Conservation (phyloP, 495 filamentous ascomycete genomes). For the Neurospora sp. region DNA sequence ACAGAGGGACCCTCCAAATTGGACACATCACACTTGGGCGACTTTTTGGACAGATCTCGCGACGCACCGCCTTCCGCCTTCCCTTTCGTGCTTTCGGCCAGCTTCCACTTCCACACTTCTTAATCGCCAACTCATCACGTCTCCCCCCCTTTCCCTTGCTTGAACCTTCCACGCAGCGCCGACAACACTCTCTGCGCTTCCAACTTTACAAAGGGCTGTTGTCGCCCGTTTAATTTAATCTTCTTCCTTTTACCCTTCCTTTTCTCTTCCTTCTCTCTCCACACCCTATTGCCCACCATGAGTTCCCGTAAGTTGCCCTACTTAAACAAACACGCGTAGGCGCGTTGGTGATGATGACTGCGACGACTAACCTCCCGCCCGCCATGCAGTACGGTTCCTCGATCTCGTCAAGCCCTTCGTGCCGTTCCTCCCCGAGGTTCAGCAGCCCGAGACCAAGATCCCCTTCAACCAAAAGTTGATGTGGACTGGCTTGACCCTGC, state of each 20-base stretch:
- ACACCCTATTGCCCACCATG: constrained; percentile 42
- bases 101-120: constrained; percentile 12
- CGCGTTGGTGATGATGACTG: constrained; percentile 12
- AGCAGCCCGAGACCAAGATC: constrained; percentile 90
- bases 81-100: constrained; percentile 15
- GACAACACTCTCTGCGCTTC: constrained; percentile 24
- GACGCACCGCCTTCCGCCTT: constrained; percentile 25
- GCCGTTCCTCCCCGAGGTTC: constrained; percentile 97
- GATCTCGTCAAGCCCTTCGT: constrained; percentile 99
- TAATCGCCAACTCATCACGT: neutral
- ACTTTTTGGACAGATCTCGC: constrained; percentile 41
- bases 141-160: constrained; percentile 15
- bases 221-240: constrained; percentile 30
- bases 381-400: constrained; percentile 82
- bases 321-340: constrained; percentile 18
- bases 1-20: constrained; percentile 25
- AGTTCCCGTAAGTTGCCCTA: constrained; percentile 42
- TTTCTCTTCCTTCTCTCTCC: constrained; percentile 5
- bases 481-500: constrained; percentile 95
- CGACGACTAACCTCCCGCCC: neutral
- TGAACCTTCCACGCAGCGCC: constrained; percentile 27
- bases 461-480: constrained; percentile 99
- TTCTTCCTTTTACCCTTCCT: constrained; percentile 27
- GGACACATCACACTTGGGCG: constrained; percentile 40
- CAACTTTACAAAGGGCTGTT: constrained; percentile 24